These are phyloP conservation scores for Nepenthes gracilis DNA, from an alignment of 148 eudicot genomes.

Conservation along the genomic window DNA sequence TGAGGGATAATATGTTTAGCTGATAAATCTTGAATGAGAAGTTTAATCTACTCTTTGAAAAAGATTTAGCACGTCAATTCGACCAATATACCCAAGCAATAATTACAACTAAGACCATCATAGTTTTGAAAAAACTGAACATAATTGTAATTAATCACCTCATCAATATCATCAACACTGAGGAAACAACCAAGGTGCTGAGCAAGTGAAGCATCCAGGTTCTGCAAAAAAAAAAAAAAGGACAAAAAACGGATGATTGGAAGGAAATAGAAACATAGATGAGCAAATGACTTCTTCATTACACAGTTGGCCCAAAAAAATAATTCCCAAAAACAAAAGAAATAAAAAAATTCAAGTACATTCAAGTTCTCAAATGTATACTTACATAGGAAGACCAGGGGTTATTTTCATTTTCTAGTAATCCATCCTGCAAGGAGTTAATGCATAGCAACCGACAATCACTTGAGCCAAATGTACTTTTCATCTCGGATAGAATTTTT, in stretches of 20 bases:
- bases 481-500: conserved; percentile 60
- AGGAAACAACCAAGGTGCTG: conserved; percentile 53
- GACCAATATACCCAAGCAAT: background rate
- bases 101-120: background rate
- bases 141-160: conserved; percentile 30
- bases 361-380: conserved; percentile 1
- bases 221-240: conserved; percentile 30
- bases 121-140: conserved; percentile 1
- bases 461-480: conserved; percentile 72
- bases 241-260: background rate
- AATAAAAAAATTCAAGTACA: conserved; percentile 2
- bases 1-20: conserved; percentile 80
- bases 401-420: conserved; percentile 35
- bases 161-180: conserved; percentile 53
- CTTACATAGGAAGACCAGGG: conserved; percentile 81
- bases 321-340: background rate
- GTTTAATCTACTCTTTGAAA: conserved; percentile 39
- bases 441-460: conserved; percentile 73
- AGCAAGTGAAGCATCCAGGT: conserved; percentile 22
- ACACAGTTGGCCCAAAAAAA: background rate
- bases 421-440: conserved; percentile 52
- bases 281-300: background rate
- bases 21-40: conserved; percentile 65
- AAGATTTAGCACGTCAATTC: background rate
- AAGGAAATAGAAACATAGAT: background rate